Evolutionary conservation across 164 flowering plant species (phyloP).

Genomic region (Amborella trichopoda): DNA sequence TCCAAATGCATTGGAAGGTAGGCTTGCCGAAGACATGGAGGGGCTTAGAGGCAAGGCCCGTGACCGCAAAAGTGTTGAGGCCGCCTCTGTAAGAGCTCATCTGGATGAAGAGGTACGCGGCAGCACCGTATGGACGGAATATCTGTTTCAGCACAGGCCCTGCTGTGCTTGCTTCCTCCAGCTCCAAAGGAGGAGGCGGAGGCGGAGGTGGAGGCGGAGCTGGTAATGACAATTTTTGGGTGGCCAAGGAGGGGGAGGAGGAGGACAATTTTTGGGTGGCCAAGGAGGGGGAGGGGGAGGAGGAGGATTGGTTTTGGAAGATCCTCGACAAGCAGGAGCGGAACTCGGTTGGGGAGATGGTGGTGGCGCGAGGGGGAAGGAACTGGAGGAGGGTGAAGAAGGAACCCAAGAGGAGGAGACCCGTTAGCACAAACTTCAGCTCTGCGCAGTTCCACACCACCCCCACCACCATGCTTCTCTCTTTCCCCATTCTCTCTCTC

Average conservation of each 20-base stretch:
- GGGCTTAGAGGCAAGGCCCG: constrained; percentile 46
- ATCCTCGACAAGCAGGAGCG: constrained; percentile 26
- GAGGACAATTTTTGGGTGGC: constrained; percentile 2
- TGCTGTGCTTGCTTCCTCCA: background rate
- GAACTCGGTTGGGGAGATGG: constrained; percentile 38
- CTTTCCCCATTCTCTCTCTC: constrained; percentile 15
- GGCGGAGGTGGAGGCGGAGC: constrained; percentile 9
- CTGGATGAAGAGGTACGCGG: constrained; percentile 64
- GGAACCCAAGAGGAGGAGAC: constrained; percentile 37
- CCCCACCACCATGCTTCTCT: constrained; percentile 36
- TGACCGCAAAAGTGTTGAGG: constrained; percentile 36
- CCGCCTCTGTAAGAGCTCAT: constrained; percentile 97
- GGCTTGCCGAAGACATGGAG: constrained; percentile 34
- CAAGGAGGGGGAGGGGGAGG: no score
- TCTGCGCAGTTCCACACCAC: constrained; percentile 58
- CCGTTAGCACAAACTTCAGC: constrained; percentile 38
- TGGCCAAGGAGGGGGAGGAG: constrained; percentile 5
- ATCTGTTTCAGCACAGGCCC: constrained; percentile 24
- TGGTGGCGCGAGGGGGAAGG: constrained; percentile 34
- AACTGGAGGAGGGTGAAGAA: constrained; percentile 32
- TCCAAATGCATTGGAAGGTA: constrained; percentile 51
- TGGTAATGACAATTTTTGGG: constrained; percentile 10
- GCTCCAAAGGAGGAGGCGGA: constrained; percentile 9
- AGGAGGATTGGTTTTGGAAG: no score
- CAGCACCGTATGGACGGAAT: constrained; percentile 52